Base-by-base conservation (phyloP, 805 yeast genomes). In the Tetrapisispora iriomotensis region DNA sequence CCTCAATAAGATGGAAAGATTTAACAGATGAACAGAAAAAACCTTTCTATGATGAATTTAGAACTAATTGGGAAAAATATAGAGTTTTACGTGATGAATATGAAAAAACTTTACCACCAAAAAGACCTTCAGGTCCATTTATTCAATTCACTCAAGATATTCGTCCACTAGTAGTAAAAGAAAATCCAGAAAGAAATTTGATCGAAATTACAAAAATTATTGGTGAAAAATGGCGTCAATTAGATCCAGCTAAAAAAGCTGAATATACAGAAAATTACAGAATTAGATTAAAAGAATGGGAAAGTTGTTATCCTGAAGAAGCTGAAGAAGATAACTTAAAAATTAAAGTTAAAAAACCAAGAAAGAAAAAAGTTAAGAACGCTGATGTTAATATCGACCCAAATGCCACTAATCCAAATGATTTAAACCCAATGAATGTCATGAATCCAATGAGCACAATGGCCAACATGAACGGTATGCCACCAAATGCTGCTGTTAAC, bases 1-100 rank as follows among this genome's bases (percentile, higher is more conserved):
- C 87, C 52, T 96, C 96, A 57, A 87, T 83, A 59, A 77, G 74
- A 65, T 90, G 98, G 98, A 85, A 79, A 71, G 79, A 79, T 40
- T 69, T 90, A 55, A 65, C 70, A 42, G 82, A 75, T 41, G 79
- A 75, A 29, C 86, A 81, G 47, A 88, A 87, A 72, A 70, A 67
- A 51, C 90, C 94, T 42, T 86, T 78, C 65, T 87, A 81, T 65
- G 77, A 72, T 54, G 79, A 54, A 40, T 58, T 57, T 36, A 50
- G 59, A 44, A 47, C 51, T 8, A 57, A 59, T 30, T 60, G 65
- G 65, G 62, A 58, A 29, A 52, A 53, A 34, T 61, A 60, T 37
- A 53, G 61, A 45, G 45, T 52, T 3, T 47, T 57, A 21, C 60
- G 63, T 50, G 62, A 56, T 29, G 60, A 56, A 39, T 61, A 59